phyloP scores from a whole-genome alignment of 177 flowering plant genomes.

The Tripterygium wilfordii region DNA sequence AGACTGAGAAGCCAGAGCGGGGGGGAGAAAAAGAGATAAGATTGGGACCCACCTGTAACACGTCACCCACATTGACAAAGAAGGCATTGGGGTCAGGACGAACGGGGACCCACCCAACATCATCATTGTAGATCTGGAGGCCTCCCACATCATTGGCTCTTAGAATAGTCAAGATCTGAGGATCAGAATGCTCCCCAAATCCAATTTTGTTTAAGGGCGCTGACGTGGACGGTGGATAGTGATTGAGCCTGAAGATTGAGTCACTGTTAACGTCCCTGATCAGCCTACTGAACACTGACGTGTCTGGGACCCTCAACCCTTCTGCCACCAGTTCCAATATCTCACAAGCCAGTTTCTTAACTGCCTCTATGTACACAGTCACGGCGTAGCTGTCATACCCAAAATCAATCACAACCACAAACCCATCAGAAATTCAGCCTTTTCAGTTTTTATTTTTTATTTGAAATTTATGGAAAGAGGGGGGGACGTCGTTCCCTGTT shows the following conservation, averaged over 20 bases:
- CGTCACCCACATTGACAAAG: constrained; percentile 38
- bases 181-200: constrained; percentile 38
- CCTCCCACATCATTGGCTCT: constrained; percentile 39
- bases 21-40: background rate
- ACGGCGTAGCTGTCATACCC: constrained; percentile 28
- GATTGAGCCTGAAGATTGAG: constrained; percentile 35
- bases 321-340: constrained; percentile 41
- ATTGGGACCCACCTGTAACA: constrained; percentile 25
- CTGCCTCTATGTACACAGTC: constrained; percentile 35
- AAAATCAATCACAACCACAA: background rate
- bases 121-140: constrained; percentile 21
- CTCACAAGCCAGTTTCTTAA: constrained; percentile 38
- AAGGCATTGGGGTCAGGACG: constrained; percentile 34
- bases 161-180: constrained; percentile 35
- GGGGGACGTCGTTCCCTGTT: no score
- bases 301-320: constrained; percentile 28
- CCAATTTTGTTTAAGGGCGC: constrained; percentile 14
- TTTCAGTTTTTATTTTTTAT: no score
- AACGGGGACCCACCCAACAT: constrained; percentile 32
- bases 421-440: no score
- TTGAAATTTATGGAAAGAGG: no score
- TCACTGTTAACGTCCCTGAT: constrained; percentile 28
- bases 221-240: constrained; percentile 25
- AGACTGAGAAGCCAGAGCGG: background rate
- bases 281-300: constrained; percentile 23